Base-by-base conservation (phyloP, 768 basidiomycete genomes). In the Tylopilus sp. region DNA sequence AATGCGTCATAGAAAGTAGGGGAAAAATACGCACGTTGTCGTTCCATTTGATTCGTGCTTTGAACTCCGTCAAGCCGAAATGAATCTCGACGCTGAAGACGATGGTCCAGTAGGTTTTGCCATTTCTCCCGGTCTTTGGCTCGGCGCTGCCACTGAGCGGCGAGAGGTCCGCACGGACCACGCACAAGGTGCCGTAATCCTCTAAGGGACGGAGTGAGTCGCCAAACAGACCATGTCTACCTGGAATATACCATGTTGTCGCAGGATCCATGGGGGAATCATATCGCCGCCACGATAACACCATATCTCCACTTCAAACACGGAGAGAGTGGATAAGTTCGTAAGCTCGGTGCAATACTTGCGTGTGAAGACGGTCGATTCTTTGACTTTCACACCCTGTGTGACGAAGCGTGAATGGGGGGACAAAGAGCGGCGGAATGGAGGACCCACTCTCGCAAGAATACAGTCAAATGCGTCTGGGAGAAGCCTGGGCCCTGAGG, bases 381-480 rank as follows among this genome's bases (percentile, higher is more conserved):
- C 88, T 54, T 89, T 88, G 47, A 90, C 88, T 71, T 79, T 86
- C 39, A 85, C 75, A 39, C 83, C 70, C 85, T 89, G 57, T 89
- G 57, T 0, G 48, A 33, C 48, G 31, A 18, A 31, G 18, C 33
- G 48, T 60, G 33, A 57, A 54, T 56, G 52, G 48, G 44, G 35
- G 42, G 6, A 41, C n/a, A 41, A 7, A 17, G 33, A 35, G 28
- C 15, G 31, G 42, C 26, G 30, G 17, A 58, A 43, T 20, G 54
- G 18, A 52, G 46, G 47, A 47, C 72, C 46, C 52, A 88, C 87
- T 62, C 84, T 71, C 7, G 82, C 77, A 38, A 91, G 73, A 59
- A 90, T 88, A 57, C 86, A 90, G 60, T 89, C 88, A 65, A 90
- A 91, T 1, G 88, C 88, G 62, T 91, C 88, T 11, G 86, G 86